Base-by-base conservation (phyloP, 1,139 yeast genomes). In the Magnusiomyces magnusii region DNA sequence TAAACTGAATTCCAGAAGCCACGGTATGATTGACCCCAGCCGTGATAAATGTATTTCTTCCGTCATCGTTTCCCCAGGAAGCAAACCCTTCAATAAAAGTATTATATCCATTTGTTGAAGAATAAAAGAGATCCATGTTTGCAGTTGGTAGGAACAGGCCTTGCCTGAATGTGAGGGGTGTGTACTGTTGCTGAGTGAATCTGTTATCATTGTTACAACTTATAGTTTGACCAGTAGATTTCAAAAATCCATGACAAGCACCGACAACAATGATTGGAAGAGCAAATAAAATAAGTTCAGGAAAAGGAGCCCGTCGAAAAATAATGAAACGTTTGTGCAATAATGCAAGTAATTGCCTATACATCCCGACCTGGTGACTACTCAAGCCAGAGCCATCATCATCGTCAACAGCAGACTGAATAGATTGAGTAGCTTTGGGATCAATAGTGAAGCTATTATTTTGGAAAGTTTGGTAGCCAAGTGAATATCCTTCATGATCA, bases 231-330 rank as follows among this genome's bases (percentile, higher is more conserved):
- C 24, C 25, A 28, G 53, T 25, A 2, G 41, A 28, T 5, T 10
- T n/a, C 24, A 71, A 56, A 58, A 71, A 72, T 1, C 66, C 54
- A 24, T 68, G 54, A 2, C 70, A 64, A 17, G 69, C 72, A 41
- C 62, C 67, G 21, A 70, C 71, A 9, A 72, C 75, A 27, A 72
- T 56, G 28, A 72, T 61, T 0, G 75, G 75, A 3, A 72, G 53
- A 7, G 66, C 28, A 50, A 71, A 65, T 25, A 68, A 62, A 7
- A 67, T 69, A 41, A 71, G 55, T 31, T 67, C 69, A 0, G 74
- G 66, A 44, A 67, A 58, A 0, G 74, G 74, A 47, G 65, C 67
- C 28, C 73, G 61, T 24, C 65, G 61, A 39, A 68, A 63, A 49
- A 73, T 69, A 19, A 67, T 67, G 51, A 65, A 57, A 23, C 76